A percentile compares a stretch with the other conserved stretches of the same genome.
These are phyloP conservation scores for Teratosphaeria nubilosa DNA, from an alignment of 2,329 filamentous ascomycete species.

Conservation along the genomic window DNA sequence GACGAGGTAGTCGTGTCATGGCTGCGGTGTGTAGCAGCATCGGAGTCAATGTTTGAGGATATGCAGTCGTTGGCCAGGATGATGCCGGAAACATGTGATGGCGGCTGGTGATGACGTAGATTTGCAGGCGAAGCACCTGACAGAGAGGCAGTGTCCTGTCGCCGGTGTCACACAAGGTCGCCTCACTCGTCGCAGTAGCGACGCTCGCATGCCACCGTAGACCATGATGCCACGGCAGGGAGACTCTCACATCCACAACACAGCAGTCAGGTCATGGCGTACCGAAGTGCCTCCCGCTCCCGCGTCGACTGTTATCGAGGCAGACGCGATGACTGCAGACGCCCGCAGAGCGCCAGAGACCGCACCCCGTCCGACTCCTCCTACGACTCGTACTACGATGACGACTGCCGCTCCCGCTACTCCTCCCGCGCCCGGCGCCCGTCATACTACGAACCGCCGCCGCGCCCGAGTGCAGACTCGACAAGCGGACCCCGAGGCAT, in stretches of 20 bases:
- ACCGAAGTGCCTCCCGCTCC: not conserved
- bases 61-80: not conserved
- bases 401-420: not conserved
- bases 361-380: not conserved
- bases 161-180: not conserved
- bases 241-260: not conserved
- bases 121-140: not conserved
- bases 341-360: not conserved
- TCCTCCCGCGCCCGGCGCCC: not conserved
- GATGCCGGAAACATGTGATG: not conserved
- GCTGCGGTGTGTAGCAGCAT: not conserved
- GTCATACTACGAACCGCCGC: not conserved
- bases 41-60: not conserved
- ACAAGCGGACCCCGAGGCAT: not conserved
- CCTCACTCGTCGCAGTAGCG: not conserved
- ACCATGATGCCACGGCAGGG: not conserved
- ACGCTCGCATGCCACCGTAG: not conserved
- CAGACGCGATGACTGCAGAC: not conserved
- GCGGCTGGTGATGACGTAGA: not conserved
- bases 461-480: not conserved
- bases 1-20: too few relatives aligned
- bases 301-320: not conserved
- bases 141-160: not conserved
- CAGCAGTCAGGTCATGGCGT: not conserved
- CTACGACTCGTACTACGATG: not conserved